Evolutionary conservation across 768 basidiomycete genomes (phyloP).

Genomic region (Rubroboletus pulcherrimus): DNA sequence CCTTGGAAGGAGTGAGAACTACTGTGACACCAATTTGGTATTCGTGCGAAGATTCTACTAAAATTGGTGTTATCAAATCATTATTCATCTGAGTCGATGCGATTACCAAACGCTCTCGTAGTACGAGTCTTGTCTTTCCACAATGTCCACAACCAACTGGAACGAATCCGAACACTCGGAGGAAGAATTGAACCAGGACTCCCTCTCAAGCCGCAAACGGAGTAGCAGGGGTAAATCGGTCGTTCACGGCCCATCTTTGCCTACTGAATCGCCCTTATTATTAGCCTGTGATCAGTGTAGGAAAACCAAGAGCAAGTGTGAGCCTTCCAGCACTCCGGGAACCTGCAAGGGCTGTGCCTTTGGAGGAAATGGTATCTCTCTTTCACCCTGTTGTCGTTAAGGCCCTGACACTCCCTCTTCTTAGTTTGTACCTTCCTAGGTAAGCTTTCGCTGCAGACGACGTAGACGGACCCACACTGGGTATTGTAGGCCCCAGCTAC

Average conservation of each 20-base stretch:
- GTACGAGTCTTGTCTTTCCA: not conserved
- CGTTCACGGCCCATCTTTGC: slow-evolving; percentile 2
- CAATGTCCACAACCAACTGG: slow-evolving; percentile 39
- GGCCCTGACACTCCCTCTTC: slow-evolving; percentile 19
- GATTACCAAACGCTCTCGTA: not conserved
- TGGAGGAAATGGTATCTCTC: slow-evolving; percentile 48
- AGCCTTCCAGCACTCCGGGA: slow-evolving; percentile 46
- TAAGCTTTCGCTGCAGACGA: slow-evolving; percentile 19
- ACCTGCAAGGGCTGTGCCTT: slow-evolving; percentile 63
- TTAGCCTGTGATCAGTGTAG: slow-evolving; percentile 84
- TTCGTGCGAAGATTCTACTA: slow-evolving; percentile 18
- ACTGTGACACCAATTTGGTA: not conserved
- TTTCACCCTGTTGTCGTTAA: not conserved
- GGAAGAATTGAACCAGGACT: slow-evolving; percentile 45
- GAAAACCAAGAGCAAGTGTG: slow-evolving; percentile 87
- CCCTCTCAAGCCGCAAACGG: slow-evolving; percentile 48
- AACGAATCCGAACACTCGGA: slow-evolving; percentile 60
- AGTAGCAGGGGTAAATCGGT: slow-evolving; percentile 56
- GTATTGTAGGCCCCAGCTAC: slow-evolving; percentile 61
- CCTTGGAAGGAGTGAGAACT: not conserved
- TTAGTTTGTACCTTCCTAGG: slow-evolving; percentile 67
- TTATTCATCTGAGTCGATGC: slow-evolving; percentile 5
- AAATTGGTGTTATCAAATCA: slow-evolving; percentile 4
- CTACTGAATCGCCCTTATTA: slow-evolving; percentile 12
- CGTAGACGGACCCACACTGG: not conserved